Evolutionary conservation across 768 basidiomycete species (phyloP).

Genomic region (Thelephora ganbajun): DNA sequence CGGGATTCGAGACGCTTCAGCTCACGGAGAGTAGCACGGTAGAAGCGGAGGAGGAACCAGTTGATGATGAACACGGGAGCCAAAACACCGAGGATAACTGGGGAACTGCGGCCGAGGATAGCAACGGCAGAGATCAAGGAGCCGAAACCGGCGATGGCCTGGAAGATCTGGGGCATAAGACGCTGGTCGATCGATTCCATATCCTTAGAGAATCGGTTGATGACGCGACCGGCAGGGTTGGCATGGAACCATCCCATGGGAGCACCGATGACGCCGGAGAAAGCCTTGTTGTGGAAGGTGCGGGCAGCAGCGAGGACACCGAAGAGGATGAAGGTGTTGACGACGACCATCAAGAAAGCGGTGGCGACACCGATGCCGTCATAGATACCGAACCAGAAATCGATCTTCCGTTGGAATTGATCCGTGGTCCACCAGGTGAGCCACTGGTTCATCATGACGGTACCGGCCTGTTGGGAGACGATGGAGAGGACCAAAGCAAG

Average conservation of each 20-base stretch:
- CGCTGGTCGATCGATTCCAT: constrained; percentile 26
- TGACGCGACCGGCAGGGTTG: constrained; percentile 27
- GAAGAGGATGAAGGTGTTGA: constrained; percentile 14
- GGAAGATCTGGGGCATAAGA: constrained; percentile 18
- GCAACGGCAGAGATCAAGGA: constrained; percentile 12
- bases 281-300: constrained; percentile 10
- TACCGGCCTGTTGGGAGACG: constrained; percentile 13
- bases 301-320: constrained; percentile 17
- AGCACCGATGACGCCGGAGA: neutral
- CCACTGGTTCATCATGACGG: constrained; percentile 16
- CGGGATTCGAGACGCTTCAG: constrained; percentile 31
- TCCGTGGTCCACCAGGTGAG: constrained; percentile 19
- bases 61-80: constrained; percentile 21
- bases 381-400: constrained; percentile 17
- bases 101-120: constrained; percentile 14
- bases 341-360: constrained; percentile 12
- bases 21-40: constrained; percentile 32
- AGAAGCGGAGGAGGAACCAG: constrained; percentile 29
- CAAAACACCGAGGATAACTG: constrained; percentile 19
- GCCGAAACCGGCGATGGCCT: constrained; percentile 13
- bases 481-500: constrained; percentile 11
- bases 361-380: constrained; percentile 14
- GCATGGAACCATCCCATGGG: constrained; percentile 19
- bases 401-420: constrained; percentile 12
- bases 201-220: constrained; percentile 33